Evolutionary conservation across 441 rosid genomes (phyloP).

Genomic region (Raphanus hybrid): DNA sequence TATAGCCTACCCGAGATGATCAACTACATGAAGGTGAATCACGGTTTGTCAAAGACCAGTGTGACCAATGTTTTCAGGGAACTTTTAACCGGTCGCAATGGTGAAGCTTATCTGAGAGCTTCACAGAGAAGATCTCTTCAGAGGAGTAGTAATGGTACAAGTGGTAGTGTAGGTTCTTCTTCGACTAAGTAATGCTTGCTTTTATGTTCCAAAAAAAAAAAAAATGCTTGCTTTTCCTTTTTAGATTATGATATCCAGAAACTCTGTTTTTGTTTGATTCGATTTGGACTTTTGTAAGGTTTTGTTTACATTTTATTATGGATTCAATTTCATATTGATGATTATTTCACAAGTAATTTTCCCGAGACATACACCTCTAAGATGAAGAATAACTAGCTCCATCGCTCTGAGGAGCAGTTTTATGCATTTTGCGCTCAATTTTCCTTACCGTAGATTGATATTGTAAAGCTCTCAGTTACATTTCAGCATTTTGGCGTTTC

Average conservation of each 20-base stretch:
- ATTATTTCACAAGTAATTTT: no score
- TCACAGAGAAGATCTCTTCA: not conserved
- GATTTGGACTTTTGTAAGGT: not conserved
- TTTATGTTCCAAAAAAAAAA: not conserved
- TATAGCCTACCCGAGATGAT: not conserved
- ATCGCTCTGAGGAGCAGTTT: not conserved
- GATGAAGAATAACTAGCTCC: not conserved
- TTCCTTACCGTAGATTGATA: no score
- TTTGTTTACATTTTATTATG: not conserved
- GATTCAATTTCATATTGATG: not conserved
- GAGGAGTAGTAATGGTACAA: not conserved
- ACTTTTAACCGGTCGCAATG: not conserved
- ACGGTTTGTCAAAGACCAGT: not conserved
- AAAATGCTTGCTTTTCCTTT: not conserved
- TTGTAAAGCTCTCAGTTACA: no score
- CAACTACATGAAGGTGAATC: not conserved
- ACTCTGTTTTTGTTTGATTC: not conserved
- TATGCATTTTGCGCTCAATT: no score
- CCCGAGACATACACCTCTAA: not conserved
- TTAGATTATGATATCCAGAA: not conserved
- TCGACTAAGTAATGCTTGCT: not conserved
- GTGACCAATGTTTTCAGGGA: constrained; percentile 11
- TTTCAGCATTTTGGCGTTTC: no score
- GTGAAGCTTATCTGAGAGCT: not conserved
- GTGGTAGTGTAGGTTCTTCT: not conserved